Evolutionary conservation across 2,329 filamentous ascomycete species (phyloP).

Genomic region (Phialemonium atrogriseum): DNA sequence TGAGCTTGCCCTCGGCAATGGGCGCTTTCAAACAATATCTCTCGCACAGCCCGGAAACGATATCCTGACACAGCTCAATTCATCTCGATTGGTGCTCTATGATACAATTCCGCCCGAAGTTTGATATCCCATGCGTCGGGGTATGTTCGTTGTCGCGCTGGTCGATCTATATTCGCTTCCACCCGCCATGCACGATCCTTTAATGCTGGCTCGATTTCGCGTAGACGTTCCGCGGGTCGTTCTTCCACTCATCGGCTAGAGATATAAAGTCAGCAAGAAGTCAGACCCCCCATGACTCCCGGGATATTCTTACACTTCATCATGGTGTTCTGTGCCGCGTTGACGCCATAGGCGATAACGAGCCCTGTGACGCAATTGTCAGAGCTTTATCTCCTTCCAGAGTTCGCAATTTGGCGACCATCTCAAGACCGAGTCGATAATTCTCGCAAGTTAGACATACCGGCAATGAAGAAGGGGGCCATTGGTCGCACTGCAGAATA

Average conservation of each 20-base stretch:
- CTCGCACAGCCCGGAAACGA: too few relatives aligned
- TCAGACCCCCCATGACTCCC: too few relatives aligned
- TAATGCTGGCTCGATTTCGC: too few relatives aligned
- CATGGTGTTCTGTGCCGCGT: constrained; percentile 70
- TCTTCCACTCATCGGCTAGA: constrained; percentile 87
- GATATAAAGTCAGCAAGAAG: constrained; percentile 8
- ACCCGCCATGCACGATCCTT: too few relatives aligned
- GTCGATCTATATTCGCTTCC: too few relatives aligned
- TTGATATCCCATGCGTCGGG: constrained; percentile 8
- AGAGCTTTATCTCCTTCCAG: constrained; percentile 15
- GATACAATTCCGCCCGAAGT: constrained; percentile 29
- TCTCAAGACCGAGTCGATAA: constrained; percentile 2
- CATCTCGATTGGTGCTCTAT: constrained; percentile 23
- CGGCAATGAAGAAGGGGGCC: constrained; percentile 88
- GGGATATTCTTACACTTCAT: constrained; percentile 64
- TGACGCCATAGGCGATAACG: constrained; percentile 86
- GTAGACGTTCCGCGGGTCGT: constrained; percentile 84
- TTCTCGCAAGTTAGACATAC: constrained; percentile 49
- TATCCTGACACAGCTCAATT: constrained; percentile 18
- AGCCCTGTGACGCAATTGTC: constrained; percentile 45
- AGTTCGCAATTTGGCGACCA: constrained; percentile 1
- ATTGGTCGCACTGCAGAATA: constrained; percentile 68
- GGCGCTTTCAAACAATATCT: too few relatives aligned
- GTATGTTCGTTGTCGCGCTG: too few relatives aligned
- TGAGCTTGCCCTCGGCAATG: too few relatives aligned